Evolutionary conservation across 305 asterid species (phyloP).

Genomic region (Fraxinus albicans): DNA sequence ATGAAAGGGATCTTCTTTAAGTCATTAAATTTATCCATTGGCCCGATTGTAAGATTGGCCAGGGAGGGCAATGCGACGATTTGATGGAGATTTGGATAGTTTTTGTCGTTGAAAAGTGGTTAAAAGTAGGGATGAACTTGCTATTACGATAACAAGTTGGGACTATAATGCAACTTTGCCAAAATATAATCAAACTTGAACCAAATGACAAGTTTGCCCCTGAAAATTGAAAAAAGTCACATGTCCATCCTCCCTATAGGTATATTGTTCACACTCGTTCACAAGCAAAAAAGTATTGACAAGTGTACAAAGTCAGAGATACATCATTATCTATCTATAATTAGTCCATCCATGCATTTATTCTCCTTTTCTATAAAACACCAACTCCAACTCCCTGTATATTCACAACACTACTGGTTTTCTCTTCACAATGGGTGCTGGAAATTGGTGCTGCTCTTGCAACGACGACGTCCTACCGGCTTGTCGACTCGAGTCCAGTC

Average conservation of each 20-base stretch:
- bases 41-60: too few relatives aligned
- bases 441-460: conserved; percentile 22
- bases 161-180: background rate
- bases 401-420: background rate
- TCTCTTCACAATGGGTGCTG: conserved; percentile 27
- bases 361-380: background rate
- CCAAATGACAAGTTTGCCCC: background rate
- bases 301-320: background rate
- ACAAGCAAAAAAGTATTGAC: conserved; percentile 9
- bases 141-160: background rate
- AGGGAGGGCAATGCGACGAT: too few relatives aligned
- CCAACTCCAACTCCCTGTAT: conserved; percentile 1
- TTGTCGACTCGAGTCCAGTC: conserved; percentile 34
- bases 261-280: conserved; percentile 24
- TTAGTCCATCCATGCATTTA: conserved; percentile 11
- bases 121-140: background rate
- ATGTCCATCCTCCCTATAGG: background rate
- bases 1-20: background rate
- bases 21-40: too few relatives aligned
- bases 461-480: conserved; percentile 29
- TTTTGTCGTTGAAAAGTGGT: background rate
- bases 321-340: conserved; percentile 10
- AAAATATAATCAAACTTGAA: background rate
- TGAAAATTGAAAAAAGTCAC: background rate
- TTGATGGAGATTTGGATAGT: background rate